These are phyloP conservation scores for Coemansia sp. DNA, from an alignment of 192 early-diverging fungal species.

Conservation along the genomic window DNA sequence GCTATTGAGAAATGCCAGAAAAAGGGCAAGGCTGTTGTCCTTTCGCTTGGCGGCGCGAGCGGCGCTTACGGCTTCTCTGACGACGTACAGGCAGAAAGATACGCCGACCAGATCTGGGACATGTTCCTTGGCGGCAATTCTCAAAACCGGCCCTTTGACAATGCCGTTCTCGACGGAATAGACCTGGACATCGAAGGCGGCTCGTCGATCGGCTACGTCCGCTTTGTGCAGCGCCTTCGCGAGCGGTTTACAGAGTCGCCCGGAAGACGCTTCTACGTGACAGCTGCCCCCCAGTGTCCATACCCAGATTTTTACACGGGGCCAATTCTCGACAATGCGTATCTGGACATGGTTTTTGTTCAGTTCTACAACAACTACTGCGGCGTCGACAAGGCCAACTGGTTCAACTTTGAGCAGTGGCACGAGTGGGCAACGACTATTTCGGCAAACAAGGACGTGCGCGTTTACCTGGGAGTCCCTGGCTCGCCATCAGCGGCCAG, in stretches of 20 bases:
- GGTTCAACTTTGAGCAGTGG: slow-evolving; percentile 76
- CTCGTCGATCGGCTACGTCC: slow-evolving; percentile 54
- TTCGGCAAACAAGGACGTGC: slow-evolving; percentile 60
- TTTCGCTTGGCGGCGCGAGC: slow-evolving; percentile 69
- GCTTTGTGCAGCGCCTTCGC: slow-evolving; percentile 59
- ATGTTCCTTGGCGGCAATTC: slow-evolving; percentile 69
- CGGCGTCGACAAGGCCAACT: slow-evolving; percentile 50
- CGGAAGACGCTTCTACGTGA: slow-evolving; percentile 56
- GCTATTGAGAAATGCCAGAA: slow-evolving; percentile 71
- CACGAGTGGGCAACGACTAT: slow-evolving; percentile 61
- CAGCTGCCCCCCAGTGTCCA: slow-evolving; percentile 71
- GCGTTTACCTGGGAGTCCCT: slow-evolving; percentile 63
- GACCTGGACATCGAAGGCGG: too few species aligned
- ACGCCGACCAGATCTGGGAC: slow-evolving; percentile 73
- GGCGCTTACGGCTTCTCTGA: slow-evolving; percentile 62
- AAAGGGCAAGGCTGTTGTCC: slow-evolving; percentile 67
- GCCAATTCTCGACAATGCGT: slow-evolving; percentile 57
- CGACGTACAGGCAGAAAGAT: slow-evolving; percentile 56
- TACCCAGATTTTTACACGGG: slow-evolving; percentile 67
- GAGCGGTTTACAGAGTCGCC: slow-evolving; percentile 52
- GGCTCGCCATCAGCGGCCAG: slow-evolving; percentile 57
- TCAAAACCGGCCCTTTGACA: slow-evolving; percentile 63
- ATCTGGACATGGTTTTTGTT: slow-evolving; percentile 68
- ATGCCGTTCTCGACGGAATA: too few species aligned
- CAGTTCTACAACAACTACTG: slow-evolving; percentile 87